phyloP scores from a whole-genome alignment of 108 stramenopile genomes.

The Cyclotella kingstonii region DNA sequence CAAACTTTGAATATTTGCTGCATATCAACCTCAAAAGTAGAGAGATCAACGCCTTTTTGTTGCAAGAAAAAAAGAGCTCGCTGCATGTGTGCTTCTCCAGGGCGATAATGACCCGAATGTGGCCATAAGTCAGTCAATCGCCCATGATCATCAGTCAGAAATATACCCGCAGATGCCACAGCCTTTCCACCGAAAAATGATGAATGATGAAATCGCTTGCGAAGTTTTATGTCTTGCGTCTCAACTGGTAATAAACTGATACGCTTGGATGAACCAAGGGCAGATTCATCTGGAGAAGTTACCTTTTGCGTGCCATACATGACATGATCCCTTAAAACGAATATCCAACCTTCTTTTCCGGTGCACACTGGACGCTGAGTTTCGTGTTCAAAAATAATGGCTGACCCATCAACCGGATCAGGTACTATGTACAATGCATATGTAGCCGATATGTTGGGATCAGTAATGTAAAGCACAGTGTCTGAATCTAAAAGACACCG shows the following conservation, averaged over 20 bases:
- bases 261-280: slow-evolving; percentile 4
- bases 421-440: slow-evolving; percentile 60
- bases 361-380: slow-evolving; percentile 60
- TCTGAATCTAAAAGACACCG: slow-evolving; percentile 75
- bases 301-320: slow-evolving; percentile 87
- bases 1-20: slow-evolving; percentile 89
- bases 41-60: slow-evolving; percentile 68
- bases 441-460: slow-evolving; percentile 54
- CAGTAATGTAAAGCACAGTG: slow-evolving; percentile 76
- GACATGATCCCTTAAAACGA: slow-evolving; percentile 79
- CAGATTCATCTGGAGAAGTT: slow-evolving; percentile 44
- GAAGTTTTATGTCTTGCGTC: slow-evolving; percentile 16
- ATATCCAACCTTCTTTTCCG: slow-evolving; percentile 89
- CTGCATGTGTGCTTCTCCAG: slow-evolving; percentile 85
- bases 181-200: slow-evolving; percentile 91
- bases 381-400: slow-evolving; percentile 50
- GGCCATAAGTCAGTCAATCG: slow-evolving; percentile 80
- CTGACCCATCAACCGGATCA: slow-evolving; percentile 50
- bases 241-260: no score
- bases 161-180: slow-evolving; percentile 89
- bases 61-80: slow-evolving; percentile 81
- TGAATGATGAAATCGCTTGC: slow-evolving; percentile 92
- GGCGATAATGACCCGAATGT: slow-evolving; percentile 94
- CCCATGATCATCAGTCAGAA: slow-evolving; percentile 81
- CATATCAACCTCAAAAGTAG: slow-evolving; percentile 81